These are phyloP conservation scores for Larix sibirica DNA, from an alignment of 83 land plant species.

Conservation along the genomic window DNA sequence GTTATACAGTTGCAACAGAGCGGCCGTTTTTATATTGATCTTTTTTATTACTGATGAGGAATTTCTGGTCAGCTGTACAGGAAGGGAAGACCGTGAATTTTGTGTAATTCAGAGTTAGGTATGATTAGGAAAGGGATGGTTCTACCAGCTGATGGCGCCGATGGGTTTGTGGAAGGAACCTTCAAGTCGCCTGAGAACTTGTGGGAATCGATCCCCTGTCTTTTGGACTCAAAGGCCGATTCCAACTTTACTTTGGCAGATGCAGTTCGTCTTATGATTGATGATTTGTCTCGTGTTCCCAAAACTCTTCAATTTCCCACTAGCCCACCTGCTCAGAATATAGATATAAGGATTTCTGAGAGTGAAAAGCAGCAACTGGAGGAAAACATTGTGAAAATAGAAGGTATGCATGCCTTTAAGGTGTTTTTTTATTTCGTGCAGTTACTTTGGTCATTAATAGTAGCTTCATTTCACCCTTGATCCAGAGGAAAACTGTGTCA, in stretches of 20 bases:
- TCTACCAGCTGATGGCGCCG: background rate
- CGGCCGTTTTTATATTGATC: too few species aligned
- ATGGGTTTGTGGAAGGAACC: background rate
- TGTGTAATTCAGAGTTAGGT: too few species aligned
- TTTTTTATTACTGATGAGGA: too few species aligned
- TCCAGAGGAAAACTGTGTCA: background rate
- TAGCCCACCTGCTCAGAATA: background rate
- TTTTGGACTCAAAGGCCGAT: background rate
- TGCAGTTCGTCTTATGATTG: conserved; percentile 7
- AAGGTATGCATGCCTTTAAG: background rate
- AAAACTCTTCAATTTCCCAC: background rate
- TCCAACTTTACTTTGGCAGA: background rate
- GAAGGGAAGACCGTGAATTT: too few species aligned
- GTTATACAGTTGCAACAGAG: background rate
- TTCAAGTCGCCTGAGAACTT: background rate
- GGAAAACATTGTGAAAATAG: background rate
- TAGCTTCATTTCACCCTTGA: background rate
- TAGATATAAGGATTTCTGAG: background rate
- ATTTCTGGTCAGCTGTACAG: too few species aligned
- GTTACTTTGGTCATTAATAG: background rate
- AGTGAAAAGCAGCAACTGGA: background rate
- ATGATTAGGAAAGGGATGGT: background rate
- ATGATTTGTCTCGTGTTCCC: background rate
- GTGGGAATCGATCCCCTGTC: background rate
- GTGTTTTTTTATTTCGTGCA: background rate